Evolutionary conservation across 164 flowering plant genomes (phyloP).

Genomic region (Dillenia turbinata): DNA sequence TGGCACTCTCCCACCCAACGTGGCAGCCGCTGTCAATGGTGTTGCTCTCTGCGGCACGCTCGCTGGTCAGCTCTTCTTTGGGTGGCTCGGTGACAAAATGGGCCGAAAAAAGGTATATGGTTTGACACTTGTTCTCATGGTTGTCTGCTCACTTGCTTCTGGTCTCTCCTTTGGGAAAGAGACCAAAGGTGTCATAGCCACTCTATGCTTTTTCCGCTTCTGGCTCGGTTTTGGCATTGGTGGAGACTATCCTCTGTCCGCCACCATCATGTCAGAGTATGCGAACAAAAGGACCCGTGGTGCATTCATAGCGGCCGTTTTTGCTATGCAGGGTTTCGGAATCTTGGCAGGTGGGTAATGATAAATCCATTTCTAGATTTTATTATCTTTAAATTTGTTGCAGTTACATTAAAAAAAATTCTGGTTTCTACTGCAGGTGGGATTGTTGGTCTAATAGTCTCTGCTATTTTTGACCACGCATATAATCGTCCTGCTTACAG

Average conservation of each 20-base stretch:
- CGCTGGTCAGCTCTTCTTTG: constrained; percentile 41
- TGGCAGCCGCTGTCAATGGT: constrained; percentile 39
- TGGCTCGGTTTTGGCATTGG: constrained; percentile 45
- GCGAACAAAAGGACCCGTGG: constrained; percentile 38
- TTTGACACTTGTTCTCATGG: constrained; percentile 35
- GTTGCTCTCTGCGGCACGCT: constrained; percentile 42
- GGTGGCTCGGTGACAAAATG: constrained; percentile 43
- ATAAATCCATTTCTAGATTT: no score
- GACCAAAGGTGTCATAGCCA: constrained; percentile 22
- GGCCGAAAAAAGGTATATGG: constrained; percentile 38
- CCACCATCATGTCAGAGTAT: constrained; percentile 43
- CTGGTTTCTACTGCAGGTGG: constrained; percentile 12
- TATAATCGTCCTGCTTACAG: constrained; percentile 14
- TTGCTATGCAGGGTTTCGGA: constrained; percentile 40
- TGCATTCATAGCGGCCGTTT: constrained; percentile 35
- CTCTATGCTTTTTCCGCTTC: constrained; percentile 40
- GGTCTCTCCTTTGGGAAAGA: constrained; percentile 30
- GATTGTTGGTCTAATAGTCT: constrained; percentile 25
- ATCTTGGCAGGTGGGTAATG: constrained; percentile 25
- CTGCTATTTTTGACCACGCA: constrained; percentile 16
- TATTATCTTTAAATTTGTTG: no score
- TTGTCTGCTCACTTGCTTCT: constrained; percentile 32
- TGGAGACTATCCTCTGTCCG: constrained; percentile 41
- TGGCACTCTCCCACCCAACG: constrained; percentile 35
- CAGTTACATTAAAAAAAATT: no score